Conservation (phyloP, 768 basidiomycete genomes). For the Kwoniella newhampshirensis region DNA sequence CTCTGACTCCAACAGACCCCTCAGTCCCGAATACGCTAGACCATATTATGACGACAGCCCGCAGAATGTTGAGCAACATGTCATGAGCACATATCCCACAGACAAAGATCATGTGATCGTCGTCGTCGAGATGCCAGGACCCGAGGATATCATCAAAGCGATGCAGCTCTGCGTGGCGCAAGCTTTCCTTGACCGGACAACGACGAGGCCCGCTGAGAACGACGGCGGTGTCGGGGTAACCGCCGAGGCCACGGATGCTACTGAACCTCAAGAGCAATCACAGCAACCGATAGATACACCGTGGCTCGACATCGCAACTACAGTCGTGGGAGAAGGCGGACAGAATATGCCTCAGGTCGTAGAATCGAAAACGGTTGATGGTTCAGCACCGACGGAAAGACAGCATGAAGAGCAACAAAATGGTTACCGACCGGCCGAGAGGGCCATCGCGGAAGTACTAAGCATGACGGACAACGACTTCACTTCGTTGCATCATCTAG, state of each 20-base stretch:
- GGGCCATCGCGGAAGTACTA: no score
- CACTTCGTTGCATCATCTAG: no score
- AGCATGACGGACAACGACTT: no score
- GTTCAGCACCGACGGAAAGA: no score
- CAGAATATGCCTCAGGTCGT: background rate
- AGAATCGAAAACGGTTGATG: no score
- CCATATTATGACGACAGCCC: background rate
- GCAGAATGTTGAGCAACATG: background rate
- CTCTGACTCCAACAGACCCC: constrained; percentile 8
- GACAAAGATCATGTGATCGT: constrained; percentile 66
- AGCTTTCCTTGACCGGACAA: background rate
- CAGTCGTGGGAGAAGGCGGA: background rate
- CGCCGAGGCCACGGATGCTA: background rate
- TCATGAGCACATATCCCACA: constrained; percentile 30
- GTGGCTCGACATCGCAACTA: background rate
- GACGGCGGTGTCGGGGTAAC: background rate
- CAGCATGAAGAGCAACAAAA: no score
- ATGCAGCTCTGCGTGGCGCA: constrained; percentile 64
- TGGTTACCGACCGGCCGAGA: no score
- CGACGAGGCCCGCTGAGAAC: background rate
- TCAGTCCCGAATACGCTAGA: constrained; percentile 8
- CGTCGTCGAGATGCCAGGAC: constrained; percentile 77
- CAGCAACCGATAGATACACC: background rate
- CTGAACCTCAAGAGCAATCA: background rate
- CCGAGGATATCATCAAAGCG: constrained; percentile 72